A percentile compares a stretch with the other conserved stretches of the same genome.
Conservation (phyloP, 2,329 filamentous ascomycete genomes). For the Nannizziopsis barbatae region DNA sequence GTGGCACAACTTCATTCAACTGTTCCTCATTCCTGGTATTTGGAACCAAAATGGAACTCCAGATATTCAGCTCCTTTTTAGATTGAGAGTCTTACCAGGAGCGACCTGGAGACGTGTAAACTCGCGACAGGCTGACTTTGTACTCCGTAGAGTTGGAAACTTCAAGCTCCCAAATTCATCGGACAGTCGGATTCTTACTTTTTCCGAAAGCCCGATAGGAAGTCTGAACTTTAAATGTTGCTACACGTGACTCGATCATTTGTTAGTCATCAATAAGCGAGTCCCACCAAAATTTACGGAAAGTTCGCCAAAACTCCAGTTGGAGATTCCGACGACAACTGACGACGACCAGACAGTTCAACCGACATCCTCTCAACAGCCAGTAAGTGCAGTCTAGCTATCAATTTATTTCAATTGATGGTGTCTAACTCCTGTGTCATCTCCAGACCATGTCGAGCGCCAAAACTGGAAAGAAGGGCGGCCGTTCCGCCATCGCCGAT, state of each 20-base stretch:
- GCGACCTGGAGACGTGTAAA: too few relatives aligned
- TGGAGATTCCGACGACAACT: conserved; percentile 9
- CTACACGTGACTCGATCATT: not conserved
- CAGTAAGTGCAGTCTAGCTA: conserved; percentile 1
- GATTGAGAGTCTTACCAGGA: too few relatives aligned
- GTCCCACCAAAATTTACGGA: conserved; percentile 9
- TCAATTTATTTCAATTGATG: not conserved
- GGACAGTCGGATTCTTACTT: not conserved
- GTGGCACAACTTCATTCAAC: too few relatives aligned
- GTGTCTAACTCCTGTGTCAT: not conserved
- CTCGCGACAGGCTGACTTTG: too few relatives aligned
- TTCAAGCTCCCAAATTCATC: too few relatives aligned
- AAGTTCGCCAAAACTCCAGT: conserved; percentile 6
- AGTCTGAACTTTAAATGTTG: not conserved
- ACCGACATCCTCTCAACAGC: conserved; percentile 10
- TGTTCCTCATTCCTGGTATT: too few relatives aligned
- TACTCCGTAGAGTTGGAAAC: too few relatives aligned
- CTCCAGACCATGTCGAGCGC: conserved; percentile 48
- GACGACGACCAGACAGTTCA: conserved; percentile 11
- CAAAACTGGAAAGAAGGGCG: conserved; percentile 58
- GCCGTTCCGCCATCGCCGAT: conserved; percentile 92
- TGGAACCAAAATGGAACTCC: too few relatives aligned
- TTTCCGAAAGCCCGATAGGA: not conserved
- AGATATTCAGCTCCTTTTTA: too few relatives aligned
- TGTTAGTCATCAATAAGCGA: conserved; percentile 13